Percentiles rank a stretch among this genome's conserved stretches.
Evolutionary conservation across 1,284 basidiomycete genomes (phyloP).

Genomic region (Puccinia horiana): DNA sequence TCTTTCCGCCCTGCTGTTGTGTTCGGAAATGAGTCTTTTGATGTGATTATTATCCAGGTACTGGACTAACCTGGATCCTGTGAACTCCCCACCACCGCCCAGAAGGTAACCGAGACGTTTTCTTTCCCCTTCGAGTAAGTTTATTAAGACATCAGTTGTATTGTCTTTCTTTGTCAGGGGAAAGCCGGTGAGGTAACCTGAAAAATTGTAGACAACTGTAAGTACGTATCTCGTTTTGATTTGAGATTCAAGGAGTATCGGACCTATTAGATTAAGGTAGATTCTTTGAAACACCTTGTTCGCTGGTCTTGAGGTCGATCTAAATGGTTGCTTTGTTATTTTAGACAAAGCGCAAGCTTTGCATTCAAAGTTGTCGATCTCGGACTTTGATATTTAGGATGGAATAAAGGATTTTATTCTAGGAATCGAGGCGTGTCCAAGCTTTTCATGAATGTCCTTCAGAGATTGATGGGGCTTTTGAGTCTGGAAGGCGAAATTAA

Average conservation of each 20-base stretch:
- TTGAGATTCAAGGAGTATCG: neutral
- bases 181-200: neutral
- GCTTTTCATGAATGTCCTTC: neutral
- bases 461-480: neutral
- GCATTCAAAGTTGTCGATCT: neutral
- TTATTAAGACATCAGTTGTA: neutral
- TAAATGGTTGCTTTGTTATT: conserved; percentile 1
- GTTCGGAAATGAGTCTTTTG: neutral
- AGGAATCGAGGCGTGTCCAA: neutral
- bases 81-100: no score
- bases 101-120: neutral
- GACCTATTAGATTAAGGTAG: neutral
- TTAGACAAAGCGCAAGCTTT: neutral
- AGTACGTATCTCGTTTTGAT: neutral
- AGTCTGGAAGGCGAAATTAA: neutral
- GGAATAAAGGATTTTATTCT: neutral
- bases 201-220: neutral
- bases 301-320: neutral
- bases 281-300: neutral
- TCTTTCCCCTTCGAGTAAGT: neutral
- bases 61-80: neutral
- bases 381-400: neutral
- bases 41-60: no score
- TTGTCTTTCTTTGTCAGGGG: neutral
- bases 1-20: neutral